A percentile compares a stretch with the other conserved stretches of the same genome.
These are phyloP conservation scores for Colletotrichum filicis DNA, from an alignment of 2,329 filamentous ascomycete species.

Conservation along the genomic window DNA sequence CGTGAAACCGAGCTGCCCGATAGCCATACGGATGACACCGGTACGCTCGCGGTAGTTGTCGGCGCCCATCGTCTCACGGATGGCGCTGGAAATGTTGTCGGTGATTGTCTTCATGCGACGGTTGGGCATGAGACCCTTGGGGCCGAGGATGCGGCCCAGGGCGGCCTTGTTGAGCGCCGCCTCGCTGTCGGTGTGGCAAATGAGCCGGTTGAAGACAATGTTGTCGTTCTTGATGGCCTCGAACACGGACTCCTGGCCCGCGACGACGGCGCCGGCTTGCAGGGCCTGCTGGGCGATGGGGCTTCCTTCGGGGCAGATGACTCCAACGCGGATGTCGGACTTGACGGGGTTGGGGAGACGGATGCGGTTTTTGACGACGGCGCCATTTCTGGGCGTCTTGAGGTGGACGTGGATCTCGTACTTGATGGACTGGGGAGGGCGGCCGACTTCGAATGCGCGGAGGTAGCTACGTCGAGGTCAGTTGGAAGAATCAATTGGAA, in stretches of 20 bases:
- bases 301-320: constrained; percentile 88
- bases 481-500: constrained; percentile 9
- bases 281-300: constrained; percentile 78
- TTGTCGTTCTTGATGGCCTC: constrained; percentile 77
- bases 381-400: constrained; percentile 85
- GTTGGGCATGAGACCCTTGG: constrained; percentile 92
- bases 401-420: constrained; percentile 91
- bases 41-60: constrained; percentile 87
- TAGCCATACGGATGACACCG: constrained; percentile 87
- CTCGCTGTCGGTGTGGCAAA: constrained; percentile 85
- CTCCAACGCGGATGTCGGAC: constrained; percentile 88
- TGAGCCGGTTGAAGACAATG: constrained; percentile 88
- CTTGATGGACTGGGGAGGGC: constrained; percentile 77
- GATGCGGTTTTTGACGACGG: constrained; percentile 87
- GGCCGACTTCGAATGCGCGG: constrained; percentile 91
- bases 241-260: constrained; percentile 89
- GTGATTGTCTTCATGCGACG: constrained; percentile 90
- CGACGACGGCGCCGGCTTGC: constrained; percentile 81
- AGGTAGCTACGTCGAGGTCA: constrained; percentile 74
- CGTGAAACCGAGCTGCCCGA: constrained; percentile 90
- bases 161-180: constrained; percentile 83
- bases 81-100: constrained; percentile 77
- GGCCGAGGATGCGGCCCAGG: constrained; percentile 85
- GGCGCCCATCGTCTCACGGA: constrained; percentile 85
- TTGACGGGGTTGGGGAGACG: constrained; percentile 90